phyloP scores from a whole-genome alignment of 2,329 filamentous ascomycete species.

The Penicillium sp. region DNA sequence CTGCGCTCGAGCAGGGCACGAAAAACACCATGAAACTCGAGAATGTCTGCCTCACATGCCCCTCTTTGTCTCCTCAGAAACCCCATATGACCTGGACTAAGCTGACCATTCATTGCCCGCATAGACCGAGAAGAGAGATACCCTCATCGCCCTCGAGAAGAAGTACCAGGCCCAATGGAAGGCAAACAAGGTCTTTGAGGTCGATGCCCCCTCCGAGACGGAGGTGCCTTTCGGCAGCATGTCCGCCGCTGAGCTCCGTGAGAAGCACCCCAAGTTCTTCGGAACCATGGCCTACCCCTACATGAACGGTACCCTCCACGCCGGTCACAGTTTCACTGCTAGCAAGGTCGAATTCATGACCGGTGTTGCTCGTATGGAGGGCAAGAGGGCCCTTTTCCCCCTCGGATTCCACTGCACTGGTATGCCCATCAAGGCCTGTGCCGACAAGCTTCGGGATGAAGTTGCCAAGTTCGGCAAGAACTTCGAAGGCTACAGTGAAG shows the following conservation, averaged over 20 bases:
- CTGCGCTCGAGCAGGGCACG: slow-evolving; percentile 48
- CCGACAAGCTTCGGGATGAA: slow-evolving; percentile 90
- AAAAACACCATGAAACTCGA: slow-evolving; percentile 59
- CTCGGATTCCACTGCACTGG: slow-evolving; percentile 94
- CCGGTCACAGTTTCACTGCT: slow-evolving; percentile 83
- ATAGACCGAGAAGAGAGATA: slow-evolving; percentile 27
- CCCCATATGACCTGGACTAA: too few relatives aligned
- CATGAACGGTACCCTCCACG: slow-evolving; percentile 82
- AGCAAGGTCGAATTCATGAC: slow-evolving; percentile 88
- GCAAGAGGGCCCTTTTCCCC: slow-evolving; percentile 77
- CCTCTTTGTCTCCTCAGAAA: slow-evolving; percentile 16
- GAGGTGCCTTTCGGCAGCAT: slow-evolving; percentile 71
- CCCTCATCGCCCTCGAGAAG: slow-evolving; percentile 55
- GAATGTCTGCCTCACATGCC: slow-evolving; percentile 39
- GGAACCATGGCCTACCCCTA: slow-evolving; percentile 69
- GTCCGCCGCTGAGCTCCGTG: slow-evolving; percentile 63
- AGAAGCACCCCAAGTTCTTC: slow-evolving; percentile 83
- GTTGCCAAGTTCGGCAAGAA: slow-evolving; percentile 77
- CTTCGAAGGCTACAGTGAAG: slow-evolving; percentile 67
- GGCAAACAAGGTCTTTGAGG: slow-evolving; percentile 67
- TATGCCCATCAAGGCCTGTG: slow-evolving; percentile 95
- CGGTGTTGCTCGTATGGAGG: slow-evolving; percentile 81
- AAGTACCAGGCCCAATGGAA: slow-evolving; percentile 85
- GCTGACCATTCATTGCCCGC: slow-evolving; percentile 10
- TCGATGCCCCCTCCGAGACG: slow-evolving; percentile 69